Base-by-base conservation (phyloP, 495 filamentous ascomycete species). In the Aspergillus egyptiacus region DNA sequence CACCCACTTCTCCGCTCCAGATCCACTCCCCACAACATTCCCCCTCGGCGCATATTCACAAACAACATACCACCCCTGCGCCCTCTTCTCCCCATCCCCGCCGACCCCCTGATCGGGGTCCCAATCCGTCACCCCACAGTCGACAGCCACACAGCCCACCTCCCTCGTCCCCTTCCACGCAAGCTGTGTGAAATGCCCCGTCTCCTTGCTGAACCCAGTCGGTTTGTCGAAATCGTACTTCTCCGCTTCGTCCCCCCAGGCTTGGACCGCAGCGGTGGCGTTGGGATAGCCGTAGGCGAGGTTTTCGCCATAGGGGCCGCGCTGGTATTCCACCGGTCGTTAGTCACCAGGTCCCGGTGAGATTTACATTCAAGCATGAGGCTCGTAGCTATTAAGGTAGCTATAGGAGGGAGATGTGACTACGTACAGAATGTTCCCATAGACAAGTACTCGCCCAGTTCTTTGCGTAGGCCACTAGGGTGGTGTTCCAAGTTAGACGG, bases 101-200 rank as follows among this genome's bases (percentile, higher is more conserved):
- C 51, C 39, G 7, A 55, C 42, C 11, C 54, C 41, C n/a, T 56
- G 37, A 15, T 30, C 54, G 11, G 6, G 11, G 10, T 32, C 38
- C 15, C 13, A 17, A 10, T 34, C 34, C 15, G 55, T 46, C 31
- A 67, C 68, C 17, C 69, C 74, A 48, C 87, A 91, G 48, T 80
- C 62, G 46, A 70, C 64, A 34, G 75, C 65, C 28, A 76, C 85
- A 62, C 88, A 94, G 6, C 88, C 88, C 0, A 90, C 78, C 35
- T 73, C 64, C 15, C 65, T 83, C 8, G 85, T 89, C 27, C 71
- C 68, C 62, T 77, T 80, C 88, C 88, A 94, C 1, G 91, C 86
- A 34, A 94, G 61, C 70, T 91, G 87, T 20, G 87, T 89, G 63
- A 89, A 94, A 66, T 94, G 87, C 0, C 87, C 88, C n/a, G 87